Percentiles rank a stretch among this genome's conserved stretches.
These are phyloP conservation scores for Scutellaria baicalensis DNA, from an alignment of 257 asterid species.

Conservation along the genomic window DNA sequence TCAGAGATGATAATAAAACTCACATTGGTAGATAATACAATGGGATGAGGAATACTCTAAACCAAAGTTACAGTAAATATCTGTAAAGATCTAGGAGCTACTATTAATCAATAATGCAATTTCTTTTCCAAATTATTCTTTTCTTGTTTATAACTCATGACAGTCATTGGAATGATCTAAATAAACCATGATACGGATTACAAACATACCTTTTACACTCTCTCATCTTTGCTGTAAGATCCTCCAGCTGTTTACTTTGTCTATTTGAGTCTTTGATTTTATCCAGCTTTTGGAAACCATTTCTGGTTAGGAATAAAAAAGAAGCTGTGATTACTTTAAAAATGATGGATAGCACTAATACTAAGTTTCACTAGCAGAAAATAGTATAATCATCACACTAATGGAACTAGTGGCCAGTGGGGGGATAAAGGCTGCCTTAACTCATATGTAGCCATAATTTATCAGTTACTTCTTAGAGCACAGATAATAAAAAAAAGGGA, in stretches of 20 bases:
- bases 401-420: neutral
- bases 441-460: neutral
- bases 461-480: neutral
- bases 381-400: neutral
- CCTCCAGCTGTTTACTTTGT: constrained; percentile 93
- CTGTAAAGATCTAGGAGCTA: neutral
- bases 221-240: constrained; percentile 88
- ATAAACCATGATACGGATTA: constrained; percentile 1
- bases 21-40: neutral
- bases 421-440: neutral
- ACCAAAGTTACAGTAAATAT: neutral
- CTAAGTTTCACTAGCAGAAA: neutral
- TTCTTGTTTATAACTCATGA: neutral
- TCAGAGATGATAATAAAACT: neutral
- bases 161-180: neutral
- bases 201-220: constrained; percentile 76
- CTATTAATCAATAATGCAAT: neutral
- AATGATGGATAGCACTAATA: neutral
- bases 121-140: neutral
- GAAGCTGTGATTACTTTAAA: neutral
- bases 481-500: neutral
- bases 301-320: constrained; percentile 33
- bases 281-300: constrained; percentile 95
- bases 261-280: constrained; percentile 84
- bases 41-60: no score